phyloP scores from a whole-genome alignment of 75 land plant species.

The Gnetum montanum region DNA sequence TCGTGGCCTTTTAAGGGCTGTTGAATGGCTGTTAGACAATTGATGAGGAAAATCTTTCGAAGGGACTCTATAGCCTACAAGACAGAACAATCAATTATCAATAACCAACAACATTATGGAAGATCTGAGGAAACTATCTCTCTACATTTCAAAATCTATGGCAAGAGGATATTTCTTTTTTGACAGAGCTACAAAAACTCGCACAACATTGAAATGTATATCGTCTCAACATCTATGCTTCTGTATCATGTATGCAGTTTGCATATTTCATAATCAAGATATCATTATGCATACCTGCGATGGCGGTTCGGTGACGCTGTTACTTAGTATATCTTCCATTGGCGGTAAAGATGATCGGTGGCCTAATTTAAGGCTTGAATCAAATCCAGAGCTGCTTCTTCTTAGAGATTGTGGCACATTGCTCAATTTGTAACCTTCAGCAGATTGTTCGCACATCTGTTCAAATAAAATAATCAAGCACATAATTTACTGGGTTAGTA shows the following conservation, averaged over 20 bases:
- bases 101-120: too few species aligned
- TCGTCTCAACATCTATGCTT: too few species aligned
- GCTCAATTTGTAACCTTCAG: conserved; percentile 86
- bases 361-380: conserved; percentile 23
- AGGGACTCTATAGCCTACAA: conserved; percentile 42
- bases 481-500: neutral
- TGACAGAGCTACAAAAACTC: too few species aligned
- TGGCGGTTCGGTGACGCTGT: conserved; percentile 14
- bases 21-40: conserved; percentile 82
- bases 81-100: too few species aligned
- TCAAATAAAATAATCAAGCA: neutral
- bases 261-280: neutral
- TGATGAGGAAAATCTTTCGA: conserved; percentile 82
- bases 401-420: conserved; percentile 31
- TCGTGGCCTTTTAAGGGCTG: conserved; percentile 66
- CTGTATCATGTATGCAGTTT: too few species aligned
- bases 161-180: too few species aligned
- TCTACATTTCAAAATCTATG: too few species aligned
- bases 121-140: too few species aligned
- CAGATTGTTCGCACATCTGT: conserved; percentile 93
- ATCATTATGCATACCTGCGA: conserved; percentile 32
- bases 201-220: too few species aligned
- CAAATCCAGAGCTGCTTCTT: conserved; percentile 42
- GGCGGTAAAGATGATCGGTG: conserved; percentile 26
- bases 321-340: conserved; percentile 42